Base-by-base conservation (phyloP, 2,329 filamentous ascomycete species). In the Fusarium avenaceum region DNA sequence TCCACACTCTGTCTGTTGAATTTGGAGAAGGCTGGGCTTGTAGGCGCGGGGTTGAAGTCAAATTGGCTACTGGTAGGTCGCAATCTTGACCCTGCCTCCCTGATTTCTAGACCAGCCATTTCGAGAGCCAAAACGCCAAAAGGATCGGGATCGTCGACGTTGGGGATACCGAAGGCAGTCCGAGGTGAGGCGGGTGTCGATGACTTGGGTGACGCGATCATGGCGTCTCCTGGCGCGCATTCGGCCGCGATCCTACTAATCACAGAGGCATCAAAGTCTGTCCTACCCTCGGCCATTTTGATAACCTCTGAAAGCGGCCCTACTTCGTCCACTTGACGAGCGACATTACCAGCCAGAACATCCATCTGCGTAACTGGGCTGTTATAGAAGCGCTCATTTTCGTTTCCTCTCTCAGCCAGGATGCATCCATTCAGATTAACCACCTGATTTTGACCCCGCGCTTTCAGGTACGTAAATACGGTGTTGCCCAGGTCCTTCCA, bases 101-200 rank as follows among this genome's bases (percentile, higher is more conserved):
- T 88, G 69, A 98, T 96, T 72, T 95, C 92, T 57, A 97, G 82
- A 4, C 95, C 95, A 63, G 94, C 92, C 82, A 93, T 90, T 76
- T 97, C 93, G n/a, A 98, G 81, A 9, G 95, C 94, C 67, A 94
- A 86, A 26, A 97, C 92, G 24, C 95, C 95, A 75, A 92, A 98
- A 1, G 95, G 95, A 76, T 98, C 95, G 0, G 94, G 94, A 72
- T 98, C 95, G 55, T 94, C 89, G 5, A 83, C 80, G 66, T 90
- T 89, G 1, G 93, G 94, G 17, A 97, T 83, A 3, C 94, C 94
- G 80, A 97, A 97, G 3, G 82, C 81, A 30, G 84, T 79, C 67
- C 71, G 81, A 47, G 76, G 84, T 56, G 75, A 78, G 70, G 59
- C 75, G 60, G 78, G 72, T 7, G 72, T 77, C 6, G 77, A 72